phyloP scores from a whole-genome alignment of 2,329 filamentous ascomycete species.

The Aspergillus novoparasiticus region DNA sequence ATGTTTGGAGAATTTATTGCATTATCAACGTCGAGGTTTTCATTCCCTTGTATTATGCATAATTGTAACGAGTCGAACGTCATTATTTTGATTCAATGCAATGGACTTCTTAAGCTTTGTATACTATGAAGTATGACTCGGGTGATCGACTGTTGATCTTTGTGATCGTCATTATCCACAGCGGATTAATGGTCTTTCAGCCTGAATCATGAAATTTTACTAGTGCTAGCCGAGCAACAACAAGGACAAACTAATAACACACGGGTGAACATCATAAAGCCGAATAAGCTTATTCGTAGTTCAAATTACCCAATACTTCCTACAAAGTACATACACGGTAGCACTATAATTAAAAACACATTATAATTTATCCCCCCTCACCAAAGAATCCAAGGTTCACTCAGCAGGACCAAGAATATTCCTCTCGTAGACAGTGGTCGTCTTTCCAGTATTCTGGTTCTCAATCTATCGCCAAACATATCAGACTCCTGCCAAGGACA shows the following conservation, averaged over 20 bases:
- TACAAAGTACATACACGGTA: no score
- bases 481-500: not conserved
- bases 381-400: not conserved
- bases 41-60: not conserved
- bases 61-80: not conserved
- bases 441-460: not conserved
- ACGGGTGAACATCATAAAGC: no score
- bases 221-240: no score
- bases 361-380: no score
- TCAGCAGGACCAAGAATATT: not conserved
- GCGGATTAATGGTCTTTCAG: not conserved
- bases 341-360: no score
- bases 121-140: not conserved
- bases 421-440: not conserved
- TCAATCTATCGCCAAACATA: not conserved
- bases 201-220: no score
- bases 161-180: not conserved
- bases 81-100: no score
- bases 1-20: not conserved
- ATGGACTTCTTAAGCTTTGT: not conserved
- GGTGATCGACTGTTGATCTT: not conserved
- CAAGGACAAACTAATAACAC: no score
- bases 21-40: not conserved
- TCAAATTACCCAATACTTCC: no score
- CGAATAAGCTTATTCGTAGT: no score